phyloP scores from a whole-genome alignment of 2,329 filamentous ascomycete genomes.

The Colletotrichum theobromicola region DNA sequence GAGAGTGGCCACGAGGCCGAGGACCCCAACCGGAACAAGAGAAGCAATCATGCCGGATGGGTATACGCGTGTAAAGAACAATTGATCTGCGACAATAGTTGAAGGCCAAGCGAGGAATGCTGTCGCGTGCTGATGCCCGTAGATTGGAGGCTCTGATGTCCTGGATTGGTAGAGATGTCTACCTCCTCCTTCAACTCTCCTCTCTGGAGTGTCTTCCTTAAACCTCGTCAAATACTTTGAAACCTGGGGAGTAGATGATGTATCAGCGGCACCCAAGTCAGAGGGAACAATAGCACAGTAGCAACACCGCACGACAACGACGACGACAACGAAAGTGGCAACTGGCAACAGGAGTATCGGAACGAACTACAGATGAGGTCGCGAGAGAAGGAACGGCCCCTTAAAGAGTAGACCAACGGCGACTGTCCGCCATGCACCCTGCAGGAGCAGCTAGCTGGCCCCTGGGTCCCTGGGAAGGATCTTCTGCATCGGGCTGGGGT shows the following conservation, averaged over 20 bases:
- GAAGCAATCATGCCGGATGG: background rate
- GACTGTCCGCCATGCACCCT: background rate
- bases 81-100: background rate
- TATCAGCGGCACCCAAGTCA: background rate
- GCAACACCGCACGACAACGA: background rate
- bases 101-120: background rate
- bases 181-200: background rate
- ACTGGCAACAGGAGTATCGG: background rate
- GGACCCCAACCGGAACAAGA: background rate
- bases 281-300: background rate
- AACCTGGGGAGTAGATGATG: background rate
- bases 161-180: background rate
- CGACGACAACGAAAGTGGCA: background rate
- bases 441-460: background rate
- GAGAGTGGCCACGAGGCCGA: background rate
- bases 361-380: background rate
- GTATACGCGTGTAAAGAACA: background rate
- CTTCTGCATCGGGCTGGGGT: conserved; percentile 10
- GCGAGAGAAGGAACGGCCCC: background rate
- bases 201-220: background rate
- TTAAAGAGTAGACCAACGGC: conserved; percentile 2
- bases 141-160: background rate
- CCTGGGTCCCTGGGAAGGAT: background rate
- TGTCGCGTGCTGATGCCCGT: background rate
- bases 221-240: background rate